Conservation (phyloP, 495 filamentous ascomycete species). For the Daldinia grandis region DNA sequence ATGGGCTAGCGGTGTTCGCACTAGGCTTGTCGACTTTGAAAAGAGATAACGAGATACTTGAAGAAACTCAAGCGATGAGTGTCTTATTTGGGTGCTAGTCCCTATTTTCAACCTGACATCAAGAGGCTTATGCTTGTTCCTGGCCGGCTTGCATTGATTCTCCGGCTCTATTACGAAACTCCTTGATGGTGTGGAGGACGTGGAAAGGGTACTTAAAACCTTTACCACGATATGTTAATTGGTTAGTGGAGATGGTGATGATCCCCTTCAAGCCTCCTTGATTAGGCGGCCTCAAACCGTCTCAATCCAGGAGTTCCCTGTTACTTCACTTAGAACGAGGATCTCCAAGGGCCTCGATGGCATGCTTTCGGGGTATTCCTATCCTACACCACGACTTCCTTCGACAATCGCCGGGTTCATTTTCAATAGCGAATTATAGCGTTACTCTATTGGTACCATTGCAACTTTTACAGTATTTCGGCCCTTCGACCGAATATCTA, state of each 20-base stretch:
- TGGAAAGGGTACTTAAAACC: neutral
- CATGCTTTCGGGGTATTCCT: neutral
- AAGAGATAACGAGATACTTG: neutral
- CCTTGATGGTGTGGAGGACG: neutral
- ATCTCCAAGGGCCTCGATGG: neutral
- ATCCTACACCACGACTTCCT: neutral
- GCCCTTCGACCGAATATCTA: conserved; percentile 3
- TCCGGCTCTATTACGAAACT: neutral
- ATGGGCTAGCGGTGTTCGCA: neutral
- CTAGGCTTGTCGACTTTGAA: neutral
- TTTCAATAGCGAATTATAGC: conserved; percentile 2
- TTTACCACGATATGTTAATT: neutral
- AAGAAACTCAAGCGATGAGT: neutral
- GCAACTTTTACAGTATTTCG: conserved; percentile 8
- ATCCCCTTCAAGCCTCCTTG: neutral
- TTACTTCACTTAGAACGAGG: neutral
- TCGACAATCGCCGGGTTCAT: neutral
- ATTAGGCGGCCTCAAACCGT: neutral
- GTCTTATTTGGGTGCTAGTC: neutral
- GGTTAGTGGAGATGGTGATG: neutral
- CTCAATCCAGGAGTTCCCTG: neutral
- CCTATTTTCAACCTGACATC: neutral
- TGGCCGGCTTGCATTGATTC: neutral
- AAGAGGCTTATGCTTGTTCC: neutral
- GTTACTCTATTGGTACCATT: neutral